These are phyloP conservation scores for Triangularia verruculosa DNA, from an alignment of 2,329 filamentous ascomycete species.

Conservation along the genomic window DNA sequence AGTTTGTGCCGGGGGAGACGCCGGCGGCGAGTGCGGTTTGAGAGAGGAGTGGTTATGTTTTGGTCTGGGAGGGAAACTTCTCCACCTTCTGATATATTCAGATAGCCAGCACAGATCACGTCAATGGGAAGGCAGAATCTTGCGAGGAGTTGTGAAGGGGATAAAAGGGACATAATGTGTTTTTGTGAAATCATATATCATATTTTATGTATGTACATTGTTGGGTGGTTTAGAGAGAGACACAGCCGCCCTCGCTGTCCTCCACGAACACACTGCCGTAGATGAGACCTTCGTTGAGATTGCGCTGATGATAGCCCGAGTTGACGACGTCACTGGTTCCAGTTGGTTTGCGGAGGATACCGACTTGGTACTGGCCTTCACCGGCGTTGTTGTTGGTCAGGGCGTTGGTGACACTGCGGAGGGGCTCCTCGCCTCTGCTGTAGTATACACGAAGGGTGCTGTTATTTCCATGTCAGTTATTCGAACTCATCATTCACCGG, in stretches of 20 bases:
- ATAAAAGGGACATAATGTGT: background rate
- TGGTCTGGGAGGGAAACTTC: background rate
- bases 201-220: background rate
- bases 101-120: too few relatives aligned
- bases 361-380: constrained; percentile 54
- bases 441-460: constrained; percentile 58
- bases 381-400: constrained; percentile 51
- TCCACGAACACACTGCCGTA: constrained; percentile 52
- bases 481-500: too few relatives aligned
- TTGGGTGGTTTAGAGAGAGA: constrained; percentile 37
- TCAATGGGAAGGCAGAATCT: background rate
- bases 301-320: constrained; percentile 46
- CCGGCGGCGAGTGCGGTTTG: too few relatives aligned
- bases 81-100: too few relatives aligned
- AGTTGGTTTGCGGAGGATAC: constrained; percentile 56
- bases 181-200: background rate
- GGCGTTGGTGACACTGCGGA: constrained; percentile 46
- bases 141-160: background rate
- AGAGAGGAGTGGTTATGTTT: background rate
- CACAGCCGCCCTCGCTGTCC: constrained; percentile 41
- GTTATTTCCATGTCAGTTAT: background rate
- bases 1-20: background rate
- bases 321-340: constrained; percentile 51
- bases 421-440: constrained; percentile 45
- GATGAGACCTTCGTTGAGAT: constrained; percentile 47